Evolutionary conservation across 139 green algal genomes (phyloP), one percentile per base, ranked within the genome.

Genomic region (Mychonastes homosphaera): DNA sequence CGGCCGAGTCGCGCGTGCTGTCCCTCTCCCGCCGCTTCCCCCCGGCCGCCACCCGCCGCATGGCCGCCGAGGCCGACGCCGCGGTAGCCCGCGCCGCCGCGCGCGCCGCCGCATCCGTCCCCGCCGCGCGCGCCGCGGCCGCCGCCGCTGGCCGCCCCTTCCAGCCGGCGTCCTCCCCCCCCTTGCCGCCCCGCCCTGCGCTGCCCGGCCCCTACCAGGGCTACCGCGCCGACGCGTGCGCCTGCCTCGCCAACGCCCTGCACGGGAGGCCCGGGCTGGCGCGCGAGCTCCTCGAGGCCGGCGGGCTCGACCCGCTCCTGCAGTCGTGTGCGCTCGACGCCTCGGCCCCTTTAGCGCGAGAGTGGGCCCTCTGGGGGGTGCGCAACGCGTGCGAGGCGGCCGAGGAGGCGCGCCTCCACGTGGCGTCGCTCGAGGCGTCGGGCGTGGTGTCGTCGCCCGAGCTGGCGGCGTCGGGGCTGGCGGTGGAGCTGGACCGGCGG

Each of bases 291-390:
- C 26, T 57, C 9, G 26, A 29, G 3, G 27, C 21, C 3, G 77
- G 71, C 13, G 77, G 77, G 0, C 56, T 88, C 10, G 70, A 84
- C 62, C 51, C 90, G 45, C 27, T 92, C 45, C 68, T 92, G 26
- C 43, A 51, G 49, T 67, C 74, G 63, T 74, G 58, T 10, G 65
- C 85, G 63, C 46, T 84, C 24, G 83, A 92, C 45, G 63, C 77
- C 3, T 28, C 56, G 2, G 77, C 69, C 23, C 85, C 85, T 3
- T 40, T 92, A 46, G 80, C 85, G 3, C 67, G 83, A 0, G 89
- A 96, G 73, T 95, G 87, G 83, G 88, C 76, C 35, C 73, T 96
- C 44, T 96, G 82, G 84, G 84, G 64, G 1, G 63, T 96, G 54
- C 77, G 89, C 26, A 97, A 96, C 66, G 57, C 96, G 60, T 89